A percentile compares a stretch with the other conserved stretches of the same genome.
phyloP scores from a whole-genome alignment of 805 yeast genomes.

The Myxozyma udenii region DNA sequence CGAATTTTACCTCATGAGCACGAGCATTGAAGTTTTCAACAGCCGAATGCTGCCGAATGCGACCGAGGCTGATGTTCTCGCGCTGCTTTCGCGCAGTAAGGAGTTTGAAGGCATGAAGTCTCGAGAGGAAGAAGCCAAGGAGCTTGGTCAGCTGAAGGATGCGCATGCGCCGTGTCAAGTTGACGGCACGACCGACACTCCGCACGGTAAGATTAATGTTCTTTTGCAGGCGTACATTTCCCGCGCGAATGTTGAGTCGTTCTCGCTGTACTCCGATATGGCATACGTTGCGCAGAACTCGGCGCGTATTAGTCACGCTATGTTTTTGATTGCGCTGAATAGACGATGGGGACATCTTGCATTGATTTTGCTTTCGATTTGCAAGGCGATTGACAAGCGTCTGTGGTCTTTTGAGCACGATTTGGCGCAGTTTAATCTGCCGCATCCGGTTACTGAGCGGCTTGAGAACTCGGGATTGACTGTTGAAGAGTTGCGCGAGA shows the following conservation, averaged over 20 bases:
- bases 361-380: constrained; percentile 68
- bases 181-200: constrained; percentile 67
- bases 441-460: constrained; percentile 59
- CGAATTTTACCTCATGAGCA: constrained; percentile 82
- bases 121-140: constrained; percentile 81
- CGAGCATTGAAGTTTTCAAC: constrained; percentile 85
- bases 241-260: constrained; percentile 64
- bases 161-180: constrained; percentile 67
- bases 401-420: constrained; percentile 82
- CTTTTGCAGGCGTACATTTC: constrained; percentile 86
- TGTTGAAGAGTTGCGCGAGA: constrained; percentile 69
- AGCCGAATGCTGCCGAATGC: constrained; percentile 79
- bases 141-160: constrained; percentile 58
- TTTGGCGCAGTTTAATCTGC: constrained; percentile 69
- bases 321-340: constrained; percentile 80
- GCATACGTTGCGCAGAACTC: constrained; percentile 95
- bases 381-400: constrained; percentile 80
- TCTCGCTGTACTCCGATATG: constrained; percentile 80
- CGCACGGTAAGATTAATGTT: constrained; percentile 84
- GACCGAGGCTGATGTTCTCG: constrained; percentile 85
- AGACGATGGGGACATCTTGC: constrained; percentile 88
- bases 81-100: constrained; percentile 85
- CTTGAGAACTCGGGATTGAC: constrained; percentile 52
- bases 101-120: constrained; percentile 89
- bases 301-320: constrained; percentile 86